Percentiles rank a stretch among this genome's conserved stretches.
These are phyloP conservation scores for Trichoderma brevicompactum DNA, from an alignment of 2,329 filamentous ascomycete genomes.

Conservation along the genomic window DNA sequence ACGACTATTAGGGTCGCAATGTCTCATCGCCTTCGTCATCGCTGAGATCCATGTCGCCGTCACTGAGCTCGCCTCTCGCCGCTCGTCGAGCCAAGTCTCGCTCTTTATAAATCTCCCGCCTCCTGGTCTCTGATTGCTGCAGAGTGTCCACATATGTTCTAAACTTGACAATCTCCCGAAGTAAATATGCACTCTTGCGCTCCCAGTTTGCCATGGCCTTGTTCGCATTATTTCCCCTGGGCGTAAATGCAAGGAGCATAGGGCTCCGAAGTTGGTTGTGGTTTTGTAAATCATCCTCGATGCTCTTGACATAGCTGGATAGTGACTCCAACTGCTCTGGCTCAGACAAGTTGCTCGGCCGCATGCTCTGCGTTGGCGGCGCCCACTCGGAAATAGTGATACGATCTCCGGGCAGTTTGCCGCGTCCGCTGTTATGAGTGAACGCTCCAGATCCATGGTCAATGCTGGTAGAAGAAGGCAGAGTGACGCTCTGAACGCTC, in stretches of 20 bases:
- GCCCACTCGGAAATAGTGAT: slow-evolving; percentile 85
- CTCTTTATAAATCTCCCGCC: slow-evolving; percentile 71
- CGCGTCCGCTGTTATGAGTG: slow-evolving; percentile 53
- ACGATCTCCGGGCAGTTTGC: slow-evolving; percentile 80
- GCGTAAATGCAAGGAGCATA: slow-evolving; percentile 88
- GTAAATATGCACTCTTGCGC: slow-evolving; percentile 86
- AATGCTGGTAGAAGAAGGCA: slow-evolving; percentile 59
- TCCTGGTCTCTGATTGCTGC: slow-evolving; percentile 69
- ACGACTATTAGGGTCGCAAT: slow-evolving; percentile 38
- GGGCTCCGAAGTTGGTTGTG: slow-evolving; percentile 88
- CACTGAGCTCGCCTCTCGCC: slow-evolving; percentile 51
- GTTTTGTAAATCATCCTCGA: slow-evolving; percentile 81
- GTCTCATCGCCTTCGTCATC: slow-evolving; percentile 45
- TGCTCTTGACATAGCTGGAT: slow-evolving; percentile 76
- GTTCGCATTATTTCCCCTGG: slow-evolving; percentile 75
- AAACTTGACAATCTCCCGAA: slow-evolving; percentile 96
- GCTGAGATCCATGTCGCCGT: slow-evolving; percentile 45
- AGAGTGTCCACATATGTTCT: slow-evolving; percentile 91
- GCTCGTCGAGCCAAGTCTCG: slow-evolving; percentile 57
- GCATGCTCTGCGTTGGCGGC: slow-evolving; percentile 87
- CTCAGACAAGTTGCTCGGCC: slow-evolving; percentile 77
- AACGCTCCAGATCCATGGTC: slow-evolving; percentile 62
- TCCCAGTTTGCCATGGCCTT: slow-evolving; percentile 98
- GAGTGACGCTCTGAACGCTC: slow-evolving; percentile 56
- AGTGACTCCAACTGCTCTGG: slow-evolving; percentile 79